Evolutionary conservation across 2,329 filamentous ascomycete species (phyloP).

Genomic region (Ceratocystis lukuohia): DNA sequence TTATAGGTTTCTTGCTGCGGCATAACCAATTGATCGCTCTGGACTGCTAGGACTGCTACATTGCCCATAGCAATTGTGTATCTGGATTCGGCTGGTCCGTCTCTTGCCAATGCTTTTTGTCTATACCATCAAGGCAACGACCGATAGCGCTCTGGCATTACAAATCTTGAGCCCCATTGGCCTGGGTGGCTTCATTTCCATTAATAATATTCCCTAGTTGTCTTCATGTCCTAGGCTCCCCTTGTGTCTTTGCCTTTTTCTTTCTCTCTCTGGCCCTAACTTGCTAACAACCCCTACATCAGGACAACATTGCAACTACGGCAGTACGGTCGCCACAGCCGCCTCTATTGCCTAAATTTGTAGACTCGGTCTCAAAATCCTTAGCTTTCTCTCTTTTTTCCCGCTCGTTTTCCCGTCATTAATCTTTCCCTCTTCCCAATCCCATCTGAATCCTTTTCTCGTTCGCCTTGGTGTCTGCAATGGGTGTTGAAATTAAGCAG

Average conservation of each 20-base stretch:
- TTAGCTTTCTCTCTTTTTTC: background rate
- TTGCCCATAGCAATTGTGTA: background rate
- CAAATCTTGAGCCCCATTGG: background rate
- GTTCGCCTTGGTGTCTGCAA: background rate
- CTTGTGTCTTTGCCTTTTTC: background rate
- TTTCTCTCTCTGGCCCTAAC: background rate
- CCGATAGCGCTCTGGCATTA: background rate
- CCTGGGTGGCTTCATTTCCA: background rate
- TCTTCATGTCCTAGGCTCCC: background rate
- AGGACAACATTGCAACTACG: slow-evolving; percentile 4
- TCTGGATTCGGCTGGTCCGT: background rate
- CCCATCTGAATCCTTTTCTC: background rate
- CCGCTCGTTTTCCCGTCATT: background rate
- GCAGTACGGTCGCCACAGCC: background rate
- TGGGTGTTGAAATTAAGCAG: background rate
- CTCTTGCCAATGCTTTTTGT: background rate
- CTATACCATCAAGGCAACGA: background rate
- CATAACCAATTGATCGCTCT: background rate
- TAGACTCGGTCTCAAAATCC: background rate
- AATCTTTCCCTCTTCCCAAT: background rate
- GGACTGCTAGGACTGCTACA: background rate
- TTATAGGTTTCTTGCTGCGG: background rate
- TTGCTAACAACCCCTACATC: background rate
- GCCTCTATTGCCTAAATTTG: too few relatives aligned
- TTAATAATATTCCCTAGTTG: background rate